Base-by-base conservation (phyloP, 2,329 filamentous ascomycete genomes). In the Pseudogymnoascus sp. region DNA sequence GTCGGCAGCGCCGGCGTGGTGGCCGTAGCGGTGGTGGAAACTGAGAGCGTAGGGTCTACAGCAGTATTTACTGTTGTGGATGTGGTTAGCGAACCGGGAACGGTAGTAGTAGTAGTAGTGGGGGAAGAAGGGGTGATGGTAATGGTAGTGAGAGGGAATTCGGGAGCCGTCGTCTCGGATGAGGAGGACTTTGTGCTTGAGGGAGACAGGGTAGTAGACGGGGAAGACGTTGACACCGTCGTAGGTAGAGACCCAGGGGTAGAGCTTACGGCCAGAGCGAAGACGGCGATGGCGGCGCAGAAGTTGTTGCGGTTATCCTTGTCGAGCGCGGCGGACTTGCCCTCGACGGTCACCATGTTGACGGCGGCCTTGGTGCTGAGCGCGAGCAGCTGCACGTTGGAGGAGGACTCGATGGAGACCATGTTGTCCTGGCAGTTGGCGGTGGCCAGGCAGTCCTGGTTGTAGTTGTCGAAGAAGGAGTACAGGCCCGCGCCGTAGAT, bases 391-490 rank as follows among this genome's bases (percentile, higher is more conserved):
- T 85, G 78, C 40, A 91, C 79, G 19, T 75, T 73, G 61, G 80
- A 70, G 0, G 79, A 89, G 72, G 83, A 82, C 74, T 91, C 86
- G 36, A 93, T 78, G 68, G 84, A 85, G 57, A 93, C 81, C 78
- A 95, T 92, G 76, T 91, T 88, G 64, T 87, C 80, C 76, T 93
- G 90, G 78, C 90, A 95, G 68, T 82, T 84, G 73, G 89, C 82
- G 9, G 80, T 80, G 38, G 76, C 74, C 15, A 93, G 81, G 70
- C 90, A 95, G 17, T 80, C 79, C 75, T 92, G 88, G 38, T 77
- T 78, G 76, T 93, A 93, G 80, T 92, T 91, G 74, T 93, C 84
- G 72, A 91, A 93, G 83, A 93, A 93, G 68, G 83, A 87, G 81
- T 93, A 93, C 65, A 93, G 77, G 26, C 90, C 90, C 4, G 84